Base-by-base conservation (phyloP, 1,139 yeast species). In the Chernovozyma aurita region DNA sequence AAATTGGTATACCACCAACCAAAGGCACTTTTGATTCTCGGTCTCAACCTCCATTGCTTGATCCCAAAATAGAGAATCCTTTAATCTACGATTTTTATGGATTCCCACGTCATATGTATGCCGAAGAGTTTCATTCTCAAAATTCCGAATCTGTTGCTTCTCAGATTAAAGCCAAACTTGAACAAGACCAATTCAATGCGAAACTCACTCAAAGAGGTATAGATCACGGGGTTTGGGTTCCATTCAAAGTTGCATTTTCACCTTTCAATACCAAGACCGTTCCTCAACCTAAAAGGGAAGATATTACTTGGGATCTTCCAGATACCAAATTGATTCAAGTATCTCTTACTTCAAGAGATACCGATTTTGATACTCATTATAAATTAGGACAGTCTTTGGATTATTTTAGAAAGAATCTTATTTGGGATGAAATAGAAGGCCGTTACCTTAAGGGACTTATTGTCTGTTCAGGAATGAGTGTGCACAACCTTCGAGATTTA, bases 201-300 rank as follows among this genome's bases (percentile, higher is more conserved):
- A 57, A 59, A 24, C 45, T 76, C 15, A 60, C 68, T 15, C 53
- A 59, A 15, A 63, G 94, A 38, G 94, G 94, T 4, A 55, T 85
- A 16, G 95, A 85, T 52, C 95, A 85, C 56, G 95, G 95, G 1
- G 82, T 72, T 3, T 85, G 92, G 88, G 87, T 81, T 2, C 90
- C 94, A 0, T 69, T 80, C 40, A 79, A 81, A 49, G 83, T 81
- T 18, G 87, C 86, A 3, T 82, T 84, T 47, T 71, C 78, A 17
- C 65, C 69, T 28, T 45, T 63, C 32, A 55, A 55, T 12, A 44
- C 52, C 7, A 37, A 40, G 18, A 64, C 65, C 26, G 45, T 51
- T 13, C 34, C 44, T 3, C 45, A 43, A 8, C 49, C 49, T 15
- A n/a, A n/a, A 9, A 24, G 37, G 2, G 44, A 41, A 14, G 49